phyloP scores from a whole-genome alignment of 2,329 filamentous ascomycete genomes.

The Penicillium sp. region DNA sequence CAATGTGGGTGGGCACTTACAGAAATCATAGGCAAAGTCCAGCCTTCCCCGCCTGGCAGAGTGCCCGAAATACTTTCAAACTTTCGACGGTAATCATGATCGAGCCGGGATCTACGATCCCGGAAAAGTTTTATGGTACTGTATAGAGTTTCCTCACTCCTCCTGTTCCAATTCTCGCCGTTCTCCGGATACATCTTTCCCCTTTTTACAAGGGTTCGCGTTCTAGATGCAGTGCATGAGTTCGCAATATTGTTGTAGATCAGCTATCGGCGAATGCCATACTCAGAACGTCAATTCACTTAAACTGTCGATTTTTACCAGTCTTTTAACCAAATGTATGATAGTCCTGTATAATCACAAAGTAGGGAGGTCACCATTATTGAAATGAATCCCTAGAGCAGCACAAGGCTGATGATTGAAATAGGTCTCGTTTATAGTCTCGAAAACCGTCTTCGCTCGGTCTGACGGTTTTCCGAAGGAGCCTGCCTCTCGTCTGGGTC shows the following conservation, averaged over 20 bases:
- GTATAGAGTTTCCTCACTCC: constrained; percentile 1
- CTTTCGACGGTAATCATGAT: constrained; percentile 1
- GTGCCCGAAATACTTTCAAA: constrained; percentile 1
- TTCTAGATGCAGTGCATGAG: constrained; percentile 1
- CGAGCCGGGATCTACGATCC: background rate
- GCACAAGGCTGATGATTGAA: constrained; percentile 1
- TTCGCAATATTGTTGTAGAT: constrained; percentile 2
- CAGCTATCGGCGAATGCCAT: constrained; percentile 3
- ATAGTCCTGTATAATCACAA: constrained; percentile 1
- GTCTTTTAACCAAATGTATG: constrained; percentile 1
- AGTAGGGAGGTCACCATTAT: constrained; percentile 3
- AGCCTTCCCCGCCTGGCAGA: background rate
- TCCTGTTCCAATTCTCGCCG: background rate
- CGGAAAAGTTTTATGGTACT: constrained; percentile 1
- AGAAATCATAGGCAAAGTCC: constrained; percentile 5
- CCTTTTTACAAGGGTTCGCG: constrained; percentile 1
- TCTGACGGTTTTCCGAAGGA: background rate
- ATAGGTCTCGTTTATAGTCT: background rate
- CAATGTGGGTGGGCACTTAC: background rate
- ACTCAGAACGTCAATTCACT: constrained; percentile 1
- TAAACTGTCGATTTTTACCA: constrained; percentile 1
- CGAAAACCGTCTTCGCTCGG: constrained; percentile 1
- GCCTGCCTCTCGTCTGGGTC: constrained; percentile 1
- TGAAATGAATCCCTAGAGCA: background rate
- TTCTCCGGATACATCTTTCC: background rate